Evolutionary conservation across 1,284 basidiomycete genomes (phyloP).

Genomic region (Puccinia novopanici): DNA sequence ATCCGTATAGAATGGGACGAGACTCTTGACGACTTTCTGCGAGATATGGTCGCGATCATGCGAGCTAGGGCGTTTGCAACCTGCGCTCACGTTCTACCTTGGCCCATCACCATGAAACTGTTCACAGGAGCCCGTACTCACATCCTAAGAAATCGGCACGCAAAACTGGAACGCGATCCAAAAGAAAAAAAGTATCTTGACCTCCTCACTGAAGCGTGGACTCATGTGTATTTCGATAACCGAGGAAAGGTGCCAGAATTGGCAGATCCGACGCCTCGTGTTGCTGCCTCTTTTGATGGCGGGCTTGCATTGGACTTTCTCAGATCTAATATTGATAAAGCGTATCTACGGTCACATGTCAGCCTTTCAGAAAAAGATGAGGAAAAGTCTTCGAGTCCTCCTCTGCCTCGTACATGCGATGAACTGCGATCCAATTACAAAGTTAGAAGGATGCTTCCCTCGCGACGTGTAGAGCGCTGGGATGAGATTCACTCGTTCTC

Average conservation of each 20-base stretch:
- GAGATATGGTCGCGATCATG: conserved; percentile 42
- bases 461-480: conserved; percentile 38
- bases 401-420: conserved; percentile 27
- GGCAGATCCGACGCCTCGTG: conserved; percentile 25
- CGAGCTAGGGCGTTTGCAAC: conserved; percentile 47
- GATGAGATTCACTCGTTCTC: conserved; percentile 21
- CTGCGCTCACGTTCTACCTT: conserved; percentile 43
- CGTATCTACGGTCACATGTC: conserved; percentile 36
- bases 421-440: conserved; percentile 23
- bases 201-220: conserved; percentile 49
- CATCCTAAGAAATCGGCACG: conserved; percentile 33
- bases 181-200: conserved; percentile 47
- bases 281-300: conserved; percentile 26
- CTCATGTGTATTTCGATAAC: conserved; percentile 45
- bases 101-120: conserved; percentile 38
- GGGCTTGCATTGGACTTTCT: conserved; percentile 44
- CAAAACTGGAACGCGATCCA: conserved; percentile 40
- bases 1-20: conserved; percentile 47
- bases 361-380: conserved; percentile 16
- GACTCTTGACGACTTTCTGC: conserved; percentile 41
- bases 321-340: conserved; percentile 48
- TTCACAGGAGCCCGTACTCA: conserved; percentile 25
- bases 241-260: conserved; percentile 48
- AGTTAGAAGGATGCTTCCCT: conserved; percentile 18
- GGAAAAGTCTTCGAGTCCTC: not conserved